Conservation (phyloP, 495 filamentous ascomycete genomes). For the Diplogelasinospora grovesii region DNA sequence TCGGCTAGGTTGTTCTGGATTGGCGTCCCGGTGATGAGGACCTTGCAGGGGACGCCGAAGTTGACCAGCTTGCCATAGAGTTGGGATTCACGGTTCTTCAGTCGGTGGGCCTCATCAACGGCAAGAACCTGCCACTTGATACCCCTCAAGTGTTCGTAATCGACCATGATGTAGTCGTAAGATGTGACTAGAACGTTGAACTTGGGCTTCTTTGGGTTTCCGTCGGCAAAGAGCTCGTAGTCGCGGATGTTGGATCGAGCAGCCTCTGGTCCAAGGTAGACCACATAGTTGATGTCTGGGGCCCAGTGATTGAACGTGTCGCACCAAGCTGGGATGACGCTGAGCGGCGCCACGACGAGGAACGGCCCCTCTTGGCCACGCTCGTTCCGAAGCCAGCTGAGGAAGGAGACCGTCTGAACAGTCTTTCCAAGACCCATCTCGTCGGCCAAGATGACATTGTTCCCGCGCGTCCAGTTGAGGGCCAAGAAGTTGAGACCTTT, state of each 20-base stretch:
- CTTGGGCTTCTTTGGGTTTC: conserved; percentile 74
- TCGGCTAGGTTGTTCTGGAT: conserved; percentile 96
- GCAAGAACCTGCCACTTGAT: conserved; percentile 98
- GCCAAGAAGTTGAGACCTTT: conserved; percentile 90
- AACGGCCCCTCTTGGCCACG: conserved; percentile 88
- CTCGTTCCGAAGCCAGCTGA: conserved; percentile 96
- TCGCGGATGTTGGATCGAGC: conserved; percentile 78
- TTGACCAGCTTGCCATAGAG: conserved; percentile 78
- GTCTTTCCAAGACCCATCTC: conserved; percentile 99
- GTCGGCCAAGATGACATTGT: conserved; percentile 94
- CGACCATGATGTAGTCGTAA: conserved; percentile 85
- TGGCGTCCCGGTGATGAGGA: conserved; percentile 94
- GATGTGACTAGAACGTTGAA: conserved; percentile 95
- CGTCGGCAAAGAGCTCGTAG: conserved; percentile 79
- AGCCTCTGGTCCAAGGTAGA: conserved; percentile 83
- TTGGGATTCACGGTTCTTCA: conserved; percentile 94
- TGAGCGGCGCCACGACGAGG: conserved; percentile 88
- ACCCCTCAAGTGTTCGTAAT: conserved; percentile 67
- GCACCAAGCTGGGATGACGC: conserved; percentile 94
- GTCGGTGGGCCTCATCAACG: conserved; percentile 91
- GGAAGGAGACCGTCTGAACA: conserved; percentile 92
- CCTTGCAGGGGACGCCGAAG: conserved; percentile 75
- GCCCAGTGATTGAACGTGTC: conserved; percentile 97
- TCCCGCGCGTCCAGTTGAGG: conserved; percentile 84
- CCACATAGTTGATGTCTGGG: conserved; percentile 92